Base-by-base conservation (phyloP, 805 yeast genomes). In the Ogataea pignaliae region DNA sequence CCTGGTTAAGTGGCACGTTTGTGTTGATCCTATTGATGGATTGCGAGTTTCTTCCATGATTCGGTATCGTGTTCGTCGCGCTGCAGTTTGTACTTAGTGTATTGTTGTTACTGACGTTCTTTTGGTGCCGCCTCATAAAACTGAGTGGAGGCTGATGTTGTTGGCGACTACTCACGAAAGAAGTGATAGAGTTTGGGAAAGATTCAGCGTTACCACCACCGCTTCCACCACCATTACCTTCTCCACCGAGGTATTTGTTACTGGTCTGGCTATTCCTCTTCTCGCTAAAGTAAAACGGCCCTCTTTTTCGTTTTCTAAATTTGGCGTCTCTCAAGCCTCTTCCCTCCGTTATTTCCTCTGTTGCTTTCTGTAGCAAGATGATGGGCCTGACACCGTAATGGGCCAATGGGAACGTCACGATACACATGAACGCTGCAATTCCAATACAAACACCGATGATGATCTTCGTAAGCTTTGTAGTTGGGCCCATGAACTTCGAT, bases 381-480 rank as follows among this genome's bases (percentile, higher is more conserved):
- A 89, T 88, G 0, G 97, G 97, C 50, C 85, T 66, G 6, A 88
- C 90, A 31, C 90, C 88, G 71, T 81, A 85, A 46, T 86, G 88
- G 0, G 96, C 88, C 42, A 89, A 63, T 5, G 93, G 90, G 60
- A 88, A 76, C 1, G 96, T 87, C n/a, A 86, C 60, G 1, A 86
- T 47, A 51, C 86, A 79, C 71, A 88, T 79, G 49, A 84, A 75
- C 1, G 70, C 86, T 3, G 93, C 93, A 16, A 85, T 78, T 1
- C 86, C 95, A 33, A 89, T 68, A 18, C 86, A 88, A 1, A 86
- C 83, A 5, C 93, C 95, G 37, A 82, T 73, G 46, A 87, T 83
- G 40, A 89, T 83, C 50, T 78, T 78, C 1, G 82, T 73, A 34
- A 89, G 64, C 49, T 73, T 75, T 2, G 50, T 65, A 5, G 83